phyloP scores from a whole-genome alignment of 768 basidiomycete species.

The Symmetrospora coprosmae region DNA sequence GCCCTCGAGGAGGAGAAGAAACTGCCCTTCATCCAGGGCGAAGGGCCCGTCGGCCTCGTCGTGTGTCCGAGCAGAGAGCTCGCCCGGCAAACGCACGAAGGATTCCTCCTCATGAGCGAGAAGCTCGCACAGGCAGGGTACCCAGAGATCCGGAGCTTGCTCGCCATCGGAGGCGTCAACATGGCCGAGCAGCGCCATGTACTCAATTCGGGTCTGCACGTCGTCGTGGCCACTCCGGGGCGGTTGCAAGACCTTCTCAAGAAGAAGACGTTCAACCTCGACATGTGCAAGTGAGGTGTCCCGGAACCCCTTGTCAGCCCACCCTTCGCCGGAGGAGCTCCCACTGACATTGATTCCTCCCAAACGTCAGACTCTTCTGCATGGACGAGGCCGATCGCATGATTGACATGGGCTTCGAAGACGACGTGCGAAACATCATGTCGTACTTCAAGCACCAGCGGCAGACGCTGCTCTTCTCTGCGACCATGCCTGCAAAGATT shows the following conservation, averaged over 20 bases:
- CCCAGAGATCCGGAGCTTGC: constrained; percentile 63
- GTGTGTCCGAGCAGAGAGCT: constrained; percentile 95
- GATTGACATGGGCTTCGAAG: constrained; percentile 98
- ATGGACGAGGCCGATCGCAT: constrained; percentile 99
- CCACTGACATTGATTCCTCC: background rate
- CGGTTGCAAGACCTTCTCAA: constrained; percentile 95
- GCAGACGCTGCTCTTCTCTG: constrained; percentile 92
- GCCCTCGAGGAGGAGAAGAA: constrained; percentile 85
- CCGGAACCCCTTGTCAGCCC: no score
- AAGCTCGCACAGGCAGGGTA: constrained; percentile 70
- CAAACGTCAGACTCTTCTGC: constrained; percentile 47
- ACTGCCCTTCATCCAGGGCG: constrained; percentile 74
- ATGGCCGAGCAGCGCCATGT: constrained; percentile 96
- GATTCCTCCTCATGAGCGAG: constrained; percentile 69
- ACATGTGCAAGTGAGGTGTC: constrained; percentile 71
- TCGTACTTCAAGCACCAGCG: constrained; percentile 97
- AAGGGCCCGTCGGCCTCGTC: constrained; percentile 92
- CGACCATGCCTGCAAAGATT: constrained; percentile 97
- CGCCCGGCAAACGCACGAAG: constrained; percentile 93
- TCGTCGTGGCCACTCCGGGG: constrained; percentile 93
- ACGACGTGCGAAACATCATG: constrained; percentile 97
- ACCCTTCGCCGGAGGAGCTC: background rate
- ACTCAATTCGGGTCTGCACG: constrained; percentile 76
- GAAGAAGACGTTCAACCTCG: constrained; percentile 81
- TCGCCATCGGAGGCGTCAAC: constrained; percentile 94